Percentiles rank a stretch among this genome's conserved stretches.
Conservation (phyloP, 768 basidiomycete genomes). For the Naganishia kalamii region DNA sequence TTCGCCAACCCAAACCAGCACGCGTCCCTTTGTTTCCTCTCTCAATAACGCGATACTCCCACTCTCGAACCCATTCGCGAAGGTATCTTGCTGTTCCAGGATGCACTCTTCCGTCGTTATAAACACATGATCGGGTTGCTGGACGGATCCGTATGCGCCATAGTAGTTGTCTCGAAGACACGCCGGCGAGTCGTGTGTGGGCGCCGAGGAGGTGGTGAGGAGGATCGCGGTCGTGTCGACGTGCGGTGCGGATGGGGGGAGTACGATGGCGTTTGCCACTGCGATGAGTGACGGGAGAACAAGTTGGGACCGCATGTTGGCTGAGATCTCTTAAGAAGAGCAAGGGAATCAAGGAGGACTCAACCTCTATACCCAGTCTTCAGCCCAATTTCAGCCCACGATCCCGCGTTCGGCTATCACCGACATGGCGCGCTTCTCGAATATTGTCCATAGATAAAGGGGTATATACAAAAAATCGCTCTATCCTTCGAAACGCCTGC, state of each 20-base stretch:
- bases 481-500: too few species aligned
- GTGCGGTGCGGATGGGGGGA: neutral
- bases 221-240: neutral
- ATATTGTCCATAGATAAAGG: too few species aligned
- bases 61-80: constrained; percentile 23
- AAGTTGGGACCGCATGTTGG: neutral
- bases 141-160: constrained; percentile 20
- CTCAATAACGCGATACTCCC: constrained; percentile 26
- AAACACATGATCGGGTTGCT: constrained; percentile 27
- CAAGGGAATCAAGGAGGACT: too few species aligned
- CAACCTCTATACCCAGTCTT: too few species aligned
- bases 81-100: constrained; percentile 15
- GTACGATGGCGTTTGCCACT: neutral
- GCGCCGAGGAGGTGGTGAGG: neutral
- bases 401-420: too few species aligned
- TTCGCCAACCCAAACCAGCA: constrained; percentile 46
- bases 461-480: too few species aligned
- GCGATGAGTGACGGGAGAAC: neutral
- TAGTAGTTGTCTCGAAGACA: constrained; percentile 11
- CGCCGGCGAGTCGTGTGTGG: neutral
- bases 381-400: too few species aligned
- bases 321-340: too few species aligned
- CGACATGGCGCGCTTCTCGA: too few species aligned
- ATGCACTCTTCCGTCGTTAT: constrained; percentile 29
- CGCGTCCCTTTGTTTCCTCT: constrained; percentile 6